These are phyloP conservation scores for Komagataea norvegica DNA, from an alignment of 1,139 yeast genomes.

Conservation along the genomic window DNA sequence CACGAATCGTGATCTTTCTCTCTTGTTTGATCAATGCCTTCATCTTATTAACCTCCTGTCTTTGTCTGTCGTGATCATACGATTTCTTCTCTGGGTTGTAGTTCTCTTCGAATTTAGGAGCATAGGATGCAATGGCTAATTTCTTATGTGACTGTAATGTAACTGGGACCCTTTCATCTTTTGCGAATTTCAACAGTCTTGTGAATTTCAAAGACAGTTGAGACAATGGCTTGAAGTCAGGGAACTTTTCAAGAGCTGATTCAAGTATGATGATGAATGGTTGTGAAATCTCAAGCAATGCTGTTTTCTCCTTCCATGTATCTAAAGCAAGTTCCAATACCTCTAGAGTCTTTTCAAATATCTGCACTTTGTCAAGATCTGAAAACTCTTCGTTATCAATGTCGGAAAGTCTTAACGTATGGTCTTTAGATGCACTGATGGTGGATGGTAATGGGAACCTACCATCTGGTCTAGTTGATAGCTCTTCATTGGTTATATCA, in stretches of 20 bases:
- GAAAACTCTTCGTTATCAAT: constrained; percentile 18
- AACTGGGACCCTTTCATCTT: constrained; percentile 60
- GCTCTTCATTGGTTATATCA: constrained; percentile 12
- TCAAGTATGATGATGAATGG: constrained; percentile 28
- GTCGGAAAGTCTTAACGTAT: constrained; percentile 19
- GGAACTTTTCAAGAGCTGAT: constrained; percentile 17
- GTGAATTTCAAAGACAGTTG: constrained; percentile 38
- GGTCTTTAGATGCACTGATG: constrained; percentile 9
- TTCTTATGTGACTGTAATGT: constrained; percentile 86
- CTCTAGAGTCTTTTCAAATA: constrained; percentile 29
- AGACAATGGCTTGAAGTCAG: constrained; percentile 25
- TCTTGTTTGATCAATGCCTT: constrained; percentile 86
- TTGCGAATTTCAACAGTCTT: constrained; percentile 48
- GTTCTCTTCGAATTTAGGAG: constrained; percentile 93
- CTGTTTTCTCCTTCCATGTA: constrained; percentile 60
- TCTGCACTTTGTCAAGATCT: constrained; percentile 29
- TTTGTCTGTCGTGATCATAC: constrained; percentile 74
- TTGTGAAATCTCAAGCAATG: constrained; percentile 48
- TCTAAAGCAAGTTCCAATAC: constrained; percentile 29
- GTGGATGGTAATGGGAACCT: constrained; percentile 23
- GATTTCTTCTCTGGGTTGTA: constrained; percentile 94
- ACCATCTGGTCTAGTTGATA: constrained; percentile 24
- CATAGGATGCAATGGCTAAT: constrained; percentile 74
- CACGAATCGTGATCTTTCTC: constrained; percentile 81
- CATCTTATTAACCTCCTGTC: constrained; percentile 81